Percentiles rank a stretch among this genome's conserved stretches.
Evolutionary conservation across 106 monocot species (phyloP).

Genomic region (Dioscorea alata): DNA sequence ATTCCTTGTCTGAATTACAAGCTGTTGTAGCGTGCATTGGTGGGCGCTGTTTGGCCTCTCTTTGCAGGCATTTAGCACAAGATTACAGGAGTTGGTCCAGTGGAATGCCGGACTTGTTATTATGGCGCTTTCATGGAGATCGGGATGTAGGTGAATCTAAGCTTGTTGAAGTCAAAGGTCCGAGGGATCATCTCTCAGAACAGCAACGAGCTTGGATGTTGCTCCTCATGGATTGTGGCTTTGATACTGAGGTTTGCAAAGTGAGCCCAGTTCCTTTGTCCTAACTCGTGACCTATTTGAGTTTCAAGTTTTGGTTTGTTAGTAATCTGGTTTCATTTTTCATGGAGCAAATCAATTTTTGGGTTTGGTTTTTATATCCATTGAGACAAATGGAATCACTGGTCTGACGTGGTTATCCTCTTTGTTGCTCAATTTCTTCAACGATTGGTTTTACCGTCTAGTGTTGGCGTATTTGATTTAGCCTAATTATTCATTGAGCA

Average conservation of each 20-base stretch:
- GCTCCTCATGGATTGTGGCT: slow-evolving; percentile 80
- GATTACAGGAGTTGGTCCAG: slow-evolving; percentile 87
- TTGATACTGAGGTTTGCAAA: slow-evolving; percentile 74
- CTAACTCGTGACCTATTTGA: not conserved
- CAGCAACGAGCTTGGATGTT: slow-evolving; percentile 92
- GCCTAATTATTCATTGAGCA: too few species aligned
- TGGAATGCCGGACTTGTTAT: slow-evolving; percentile 87
- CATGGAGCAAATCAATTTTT: not conserved
- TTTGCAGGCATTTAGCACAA: slow-evolving; percentile 59
- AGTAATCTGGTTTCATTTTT: too few species aligned
- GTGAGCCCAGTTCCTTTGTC: slow-evolving; percentile 34
- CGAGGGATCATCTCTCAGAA: slow-evolving; percentile 79
- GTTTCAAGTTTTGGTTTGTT: too few species aligned
- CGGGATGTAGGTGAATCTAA: slow-evolving; percentile 57
- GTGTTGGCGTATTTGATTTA: too few species aligned
- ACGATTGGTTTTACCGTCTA: too few species aligned
- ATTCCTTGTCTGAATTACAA: slow-evolving; percentile 63
- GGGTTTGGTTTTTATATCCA: too few species aligned
- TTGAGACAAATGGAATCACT: too few species aligned
- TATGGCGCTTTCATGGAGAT: slow-evolving; percentile 78
- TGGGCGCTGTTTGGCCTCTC: slow-evolving; percentile 45
- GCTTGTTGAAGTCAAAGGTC: slow-evolving; percentile 94
- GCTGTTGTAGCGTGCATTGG: slow-evolving; percentile 71
- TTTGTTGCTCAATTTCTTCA: too few species aligned
- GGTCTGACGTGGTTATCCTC: too few species aligned